Conservation (phyloP, 306 rosid species). For the Elaeagnus macrophylla region DNA sequence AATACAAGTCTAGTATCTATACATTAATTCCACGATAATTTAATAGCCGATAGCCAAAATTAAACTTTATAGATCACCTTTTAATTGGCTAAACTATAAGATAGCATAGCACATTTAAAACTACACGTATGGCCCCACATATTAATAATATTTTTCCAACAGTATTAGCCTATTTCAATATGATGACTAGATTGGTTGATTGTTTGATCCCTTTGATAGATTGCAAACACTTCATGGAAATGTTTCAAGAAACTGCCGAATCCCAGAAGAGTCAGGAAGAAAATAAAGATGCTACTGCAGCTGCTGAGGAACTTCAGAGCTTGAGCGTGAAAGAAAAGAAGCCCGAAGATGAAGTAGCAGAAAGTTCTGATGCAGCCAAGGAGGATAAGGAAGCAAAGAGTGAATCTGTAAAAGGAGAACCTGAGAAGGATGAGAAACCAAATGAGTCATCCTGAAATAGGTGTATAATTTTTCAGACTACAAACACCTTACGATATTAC, state of each 20-base stretch:
- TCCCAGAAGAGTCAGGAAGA: slow-evolving; percentile 59
- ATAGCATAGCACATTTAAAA: too few relatives aligned
- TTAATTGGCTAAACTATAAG: too few relatives aligned
- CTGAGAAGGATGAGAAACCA: slow-evolving; percentile 42
- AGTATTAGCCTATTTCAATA: too few relatives aligned
- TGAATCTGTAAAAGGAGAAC: slow-evolving; percentile 29
- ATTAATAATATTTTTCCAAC: too few relatives aligned
- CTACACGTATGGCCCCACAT: too few relatives aligned
- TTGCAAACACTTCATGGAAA: slow-evolving; percentile 80
- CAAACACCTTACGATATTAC: slow-evolving; percentile 25
- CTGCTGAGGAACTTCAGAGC: slow-evolving; percentile 66
- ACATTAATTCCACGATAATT: too few relatives aligned
- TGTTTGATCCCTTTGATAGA: slow-evolving; percentile 27
- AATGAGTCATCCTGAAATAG: slow-evolving; percentile 34
- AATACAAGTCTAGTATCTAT: too few relatives aligned
- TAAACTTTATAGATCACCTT: too few relatives aligned
- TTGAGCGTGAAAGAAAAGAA: slow-evolving; percentile 68
- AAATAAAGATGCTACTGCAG: slow-evolving; percentile 41
- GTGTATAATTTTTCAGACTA: slow-evolving; percentile 16
- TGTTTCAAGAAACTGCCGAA: slow-evolving; percentile 83
- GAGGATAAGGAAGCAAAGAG: slow-evolving; percentile 22
- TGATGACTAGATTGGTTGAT: not conserved
- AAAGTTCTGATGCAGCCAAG: not conserved
- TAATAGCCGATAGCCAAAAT: too few relatives aligned
- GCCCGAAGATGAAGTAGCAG: slow-evolving; percentile 31